Base-by-base conservation (phyloP, 345 rosid species). In the Noccaea bulbosa region DNA sequence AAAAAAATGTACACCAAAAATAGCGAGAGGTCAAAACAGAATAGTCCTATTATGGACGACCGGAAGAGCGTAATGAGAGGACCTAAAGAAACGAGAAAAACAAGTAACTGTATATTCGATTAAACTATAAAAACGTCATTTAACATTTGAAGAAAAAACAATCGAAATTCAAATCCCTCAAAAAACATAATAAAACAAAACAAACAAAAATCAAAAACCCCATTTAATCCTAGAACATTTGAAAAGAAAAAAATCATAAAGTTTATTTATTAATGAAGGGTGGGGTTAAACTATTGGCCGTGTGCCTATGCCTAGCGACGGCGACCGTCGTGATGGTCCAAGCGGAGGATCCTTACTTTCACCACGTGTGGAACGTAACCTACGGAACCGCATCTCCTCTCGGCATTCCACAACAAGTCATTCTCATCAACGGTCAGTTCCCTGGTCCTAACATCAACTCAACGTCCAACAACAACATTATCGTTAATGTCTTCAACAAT, bases 391-490 rank as follows among this genome's bases (percentile, higher is more conserved):
- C 79, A 60, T 81, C 94, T 35, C 98, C 98, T 12, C 74, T 88
- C 14, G 92, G 94, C 0, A 78, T 84, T 61, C 91, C 92, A 4
- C 94, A 92, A 65, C 86, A 85, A 62, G 94, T 59, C 17, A 89
- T 92, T 48, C 88, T 88, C 40, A 88, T 92, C 37, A 92, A 92
- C 46, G 78, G 82, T 3, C 78, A 88, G 43, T 92, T 89, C 62
- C 98, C 96, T 0, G 92, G 96, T 30, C 96, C 98, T 20, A 80
- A 69, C 80, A 78, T 89, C 67, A 91, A 91, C 73, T 82, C 90
- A 30, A 87, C 96, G 5, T 65, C 78, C 67, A 89, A 91, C 76
- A 87, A 91, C 73, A 91, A 91, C 57, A 10, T 91, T 2, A 71
- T 87, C 38, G 1, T 91, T 71, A 91, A 89, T 74, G 91, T 91